Evolutionary conservation across 2,329 filamentous ascomycete species (phyloP), one percentile per base, ranked within the genome.

Genomic region (Hymenoscyphus infarciens): DNA sequence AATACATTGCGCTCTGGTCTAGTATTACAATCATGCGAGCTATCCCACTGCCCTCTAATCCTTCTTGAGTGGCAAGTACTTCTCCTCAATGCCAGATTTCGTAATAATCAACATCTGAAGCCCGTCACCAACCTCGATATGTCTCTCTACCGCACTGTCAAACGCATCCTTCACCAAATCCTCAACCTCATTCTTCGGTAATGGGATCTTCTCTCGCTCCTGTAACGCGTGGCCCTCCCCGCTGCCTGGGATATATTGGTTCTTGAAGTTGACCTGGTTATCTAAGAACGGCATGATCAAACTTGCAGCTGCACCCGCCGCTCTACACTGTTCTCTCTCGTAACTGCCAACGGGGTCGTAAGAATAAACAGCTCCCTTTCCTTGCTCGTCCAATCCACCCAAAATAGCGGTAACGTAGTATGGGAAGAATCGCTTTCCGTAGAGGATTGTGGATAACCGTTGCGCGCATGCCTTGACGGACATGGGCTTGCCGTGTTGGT

Each of bases 231-330:
- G 90, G 53, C 94, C 94, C 64, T 85, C 84, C 62, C 92, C 92
- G 71, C 90, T 94, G 56, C 89, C 91, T 11, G 94, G 92, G 61
- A 95, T 83, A 76, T 97, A 96, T 81, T 97, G 94, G 77, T 99
- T 99, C 85, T 97, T 99, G 83, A 94, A 94, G 81, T 98, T 98
- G 81, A 99, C 95, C 80, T 99, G 96, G 77, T 99, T 99, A 78
- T 99, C 95, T 74, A 99, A 80, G 83, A 99, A 99, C 1, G 95
- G 95, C 91, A 97, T 99, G 79, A 99, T 99, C 77, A 99, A 80
- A 73, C 91, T 95, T 60, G 92, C 89, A 22, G 93, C 93, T 15
- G 95, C 93, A 72, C 95, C 95, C 52, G 91, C 95, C 39, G 95
- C 93, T 68, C 94, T 87, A 80, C 93, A 97, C 80, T 96, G 91